Conservation (phyloP, 2,329 filamentous ascomycete species). For the Meredithiella fracta region DNA sequence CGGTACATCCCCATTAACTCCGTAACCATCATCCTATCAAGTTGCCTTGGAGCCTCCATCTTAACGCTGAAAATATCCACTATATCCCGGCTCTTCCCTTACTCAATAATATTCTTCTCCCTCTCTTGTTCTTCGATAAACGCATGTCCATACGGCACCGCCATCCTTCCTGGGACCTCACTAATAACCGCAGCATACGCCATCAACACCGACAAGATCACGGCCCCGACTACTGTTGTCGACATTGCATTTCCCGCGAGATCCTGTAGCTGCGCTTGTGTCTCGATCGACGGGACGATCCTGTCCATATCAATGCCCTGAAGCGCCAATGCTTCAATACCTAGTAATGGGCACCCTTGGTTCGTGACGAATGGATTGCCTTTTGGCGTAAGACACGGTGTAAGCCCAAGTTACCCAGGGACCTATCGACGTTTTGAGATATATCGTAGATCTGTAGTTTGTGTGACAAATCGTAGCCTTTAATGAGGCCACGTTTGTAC, state of each 20-base stretch:
- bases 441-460: conserved; percentile 41
- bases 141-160: background rate
- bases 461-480: conserved; percentile 28
- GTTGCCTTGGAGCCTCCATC: background rate
- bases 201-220: conserved; percentile 43
- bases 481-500: conserved; percentile 29
- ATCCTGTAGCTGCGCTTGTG: conserved; percentile 44
- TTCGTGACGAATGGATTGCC: conserved; percentile 45
- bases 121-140: background rate
- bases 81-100: background rate
- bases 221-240: conserved; percentile 50
- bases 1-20: background rate
- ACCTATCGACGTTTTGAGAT: conserved; percentile 56
- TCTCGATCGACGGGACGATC: conserved; percentile 48
- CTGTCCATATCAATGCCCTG: conserved; percentile 52
- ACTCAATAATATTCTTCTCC: background rate
- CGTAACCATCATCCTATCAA: background rate
- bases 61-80: background rate
- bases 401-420: conserved; percentile 38
- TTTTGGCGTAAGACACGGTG: conserved; percentile 50
- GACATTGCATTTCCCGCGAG: conserved; percentile 71
- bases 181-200: conserved; percentile 8
- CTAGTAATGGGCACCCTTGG: conserved; percentile 42
- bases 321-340: conserved; percentile 44
- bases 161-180: background rate